These are phyloP conservation scores for Apostasia ramifera DNA, from an alignment of 106 monocot species.

Conservation along the genomic window DNA sequence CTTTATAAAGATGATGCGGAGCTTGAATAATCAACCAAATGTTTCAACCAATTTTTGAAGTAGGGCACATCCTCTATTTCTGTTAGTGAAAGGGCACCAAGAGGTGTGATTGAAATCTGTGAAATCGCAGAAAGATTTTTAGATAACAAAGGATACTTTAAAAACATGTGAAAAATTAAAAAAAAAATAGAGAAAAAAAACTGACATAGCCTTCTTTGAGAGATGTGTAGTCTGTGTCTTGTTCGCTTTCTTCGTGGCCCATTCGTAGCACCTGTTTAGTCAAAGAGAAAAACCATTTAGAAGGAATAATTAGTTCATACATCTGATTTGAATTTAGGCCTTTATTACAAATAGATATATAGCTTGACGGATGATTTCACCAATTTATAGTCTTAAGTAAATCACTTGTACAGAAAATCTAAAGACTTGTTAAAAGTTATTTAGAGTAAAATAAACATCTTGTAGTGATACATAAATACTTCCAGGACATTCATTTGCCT, in stretches of 20 bases:
- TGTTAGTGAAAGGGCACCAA: conserved; percentile 52
- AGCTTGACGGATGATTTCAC: background rate
- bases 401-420: background rate
- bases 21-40: conserved; percentile 21
- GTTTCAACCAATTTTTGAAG: conserved; percentile 44
- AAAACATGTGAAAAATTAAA: background rate
- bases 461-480: no score
- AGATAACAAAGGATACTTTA: background rate
- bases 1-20: conserved; percentile 52
- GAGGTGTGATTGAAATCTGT: conserved; percentile 76
- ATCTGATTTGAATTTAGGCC: background rate
- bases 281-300: background rate
- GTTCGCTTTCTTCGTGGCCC: conserved; percentile 24
- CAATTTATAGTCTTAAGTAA: background rate
- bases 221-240: conserved; percentile 46
- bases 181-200: background rate
- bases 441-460: no score
- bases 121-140: background rate
- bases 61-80: conserved; percentile 36
- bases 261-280: conserved; percentile 9
- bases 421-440: background rate
- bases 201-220: conserved; percentile 83
- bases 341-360: background rate
- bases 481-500: no score
- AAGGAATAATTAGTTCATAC: background rate